A percentile compares a stretch with the other conserved stretches of the same genome.
Evolutionary conservation across 495 filamentous ascomycete species (phyloP).

Genomic region (Aspergillus sclerotiicarbonarius): DNA sequence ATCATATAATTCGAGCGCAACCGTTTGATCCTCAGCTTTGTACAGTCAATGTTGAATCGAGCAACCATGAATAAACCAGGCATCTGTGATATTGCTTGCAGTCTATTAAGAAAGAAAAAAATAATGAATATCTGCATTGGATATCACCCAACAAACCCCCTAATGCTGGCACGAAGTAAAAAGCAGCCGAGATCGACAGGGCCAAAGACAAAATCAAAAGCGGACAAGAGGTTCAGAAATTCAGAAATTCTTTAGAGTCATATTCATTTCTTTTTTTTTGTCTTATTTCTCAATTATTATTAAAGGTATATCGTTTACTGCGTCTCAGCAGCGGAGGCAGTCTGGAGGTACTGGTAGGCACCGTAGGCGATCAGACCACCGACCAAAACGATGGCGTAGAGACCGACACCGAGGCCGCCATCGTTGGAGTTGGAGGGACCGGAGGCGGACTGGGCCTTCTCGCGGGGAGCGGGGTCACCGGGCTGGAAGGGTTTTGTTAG

Average conservation of each 20-base stretch:
- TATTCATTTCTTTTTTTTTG: conserved; percentile 11
- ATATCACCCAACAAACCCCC: conserved; percentile 21
- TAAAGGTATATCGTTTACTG: conserved; percentile 17
- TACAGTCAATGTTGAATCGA: too few relatives aligned
- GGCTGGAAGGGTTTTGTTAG: conserved; percentile 49
- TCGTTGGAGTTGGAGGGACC: conserved; percentile 45
- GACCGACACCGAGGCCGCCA: conserved; percentile 66
- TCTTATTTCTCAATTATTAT: conserved; percentile 5
- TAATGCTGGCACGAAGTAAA: conserved; percentile 9
- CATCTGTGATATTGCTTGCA: not conserved
- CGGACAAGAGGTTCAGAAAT: conserved; percentile 9
- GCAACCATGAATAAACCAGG: not conserved
- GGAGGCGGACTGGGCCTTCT: conserved; percentile 50
- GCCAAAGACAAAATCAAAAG: conserved; percentile 9
- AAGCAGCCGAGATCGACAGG: conserved; percentile 11
- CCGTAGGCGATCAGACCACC: conserved; percentile 76
- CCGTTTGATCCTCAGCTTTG: too few relatives aligned
- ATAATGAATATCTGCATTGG: conserved; percentile 14
- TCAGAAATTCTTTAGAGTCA: conserved; percentile 8
- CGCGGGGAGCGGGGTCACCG: conserved; percentile 78
- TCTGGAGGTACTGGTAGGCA: conserved; percentile 84
- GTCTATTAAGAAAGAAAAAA: conserved; percentile 1
- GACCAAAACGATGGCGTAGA: conserved; percentile 79
- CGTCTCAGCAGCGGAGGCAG: conserved; percentile 42
- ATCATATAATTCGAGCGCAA: too few relatives aligned